Evolutionary conservation across 1,284 basidiomycete genomes (phyloP), one percentile per base, ranked within the genome.

Genomic region (Anthracocystis walkeri): DNA sequence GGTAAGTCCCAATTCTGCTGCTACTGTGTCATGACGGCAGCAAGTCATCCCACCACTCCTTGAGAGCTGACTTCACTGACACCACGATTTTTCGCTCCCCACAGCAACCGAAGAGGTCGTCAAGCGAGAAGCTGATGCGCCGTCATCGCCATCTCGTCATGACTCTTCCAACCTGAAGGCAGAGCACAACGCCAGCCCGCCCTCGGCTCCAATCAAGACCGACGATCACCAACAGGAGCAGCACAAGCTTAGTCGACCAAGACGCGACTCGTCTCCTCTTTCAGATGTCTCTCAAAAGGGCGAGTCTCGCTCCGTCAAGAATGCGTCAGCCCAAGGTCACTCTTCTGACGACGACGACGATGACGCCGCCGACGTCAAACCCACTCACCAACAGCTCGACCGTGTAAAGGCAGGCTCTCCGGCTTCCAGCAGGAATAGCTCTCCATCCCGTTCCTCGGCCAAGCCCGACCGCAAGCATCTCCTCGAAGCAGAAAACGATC

Each of bases 401-500:
- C 71, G 71, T 25, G 44, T 69, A 33, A 65, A 58, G 42, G 57
- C 58, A 2, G 52, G 14, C 16, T 68, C 71, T 8, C 65, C 71
- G 8, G 35, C 61, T 29, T 74, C 71, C 7, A 69, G 65, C 31
- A 59, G 65, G 21, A 61, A 68, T 62, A 74, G 65, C 71, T 55
- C 54, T 2, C 61, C 71, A 2, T 74, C 71, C 18, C 65, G 72
- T 6, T 69, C 72, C n/a, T 75, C 72, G 2, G 57, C 42, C 52
- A 75, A 75, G 49, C 58, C 65, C n/a, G 72, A 69, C 56, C 72
- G 72, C 55, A 67, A 58, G 42, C 74, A 71, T 53, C 61, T 78
- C 21, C 53, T 67, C 45, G 76, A 80, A 40, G 78, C 82, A 11
- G 81, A 83, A 33, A 74, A 65, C 31, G 78, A 85, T 60, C 82